A percentile compares a stretch with the other conserved stretches of the same genome.
These are phyloP conservation scores for Exophiala viscosa DNA, from an alignment of 2,329 filamentous ascomycete species.

Conservation along the genomic window DNA sequence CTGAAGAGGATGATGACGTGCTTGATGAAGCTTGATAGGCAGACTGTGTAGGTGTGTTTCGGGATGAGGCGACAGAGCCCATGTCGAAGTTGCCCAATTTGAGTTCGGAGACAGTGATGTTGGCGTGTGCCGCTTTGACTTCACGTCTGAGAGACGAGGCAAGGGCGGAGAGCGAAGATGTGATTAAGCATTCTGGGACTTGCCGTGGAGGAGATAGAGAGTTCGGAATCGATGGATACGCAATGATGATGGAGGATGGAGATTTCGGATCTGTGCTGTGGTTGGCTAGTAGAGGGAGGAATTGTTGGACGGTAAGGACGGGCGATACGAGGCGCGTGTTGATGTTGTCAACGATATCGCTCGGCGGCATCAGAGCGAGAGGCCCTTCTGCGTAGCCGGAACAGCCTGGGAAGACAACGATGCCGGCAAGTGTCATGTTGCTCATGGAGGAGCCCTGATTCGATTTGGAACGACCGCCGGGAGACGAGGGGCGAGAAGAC, in stretches of 20 bases:
- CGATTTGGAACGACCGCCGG: constrained; percentile 6
- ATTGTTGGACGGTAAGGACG: constrained; percentile 81
- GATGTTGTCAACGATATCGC: constrained; percentile 81
- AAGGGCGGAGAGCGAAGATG: constrained; percentile 81
- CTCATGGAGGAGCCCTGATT: constrained; percentile 16
- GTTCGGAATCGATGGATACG: constrained; percentile 45
- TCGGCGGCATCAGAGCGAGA: constrained; percentile 78
- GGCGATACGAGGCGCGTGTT: constrained; percentile 90
- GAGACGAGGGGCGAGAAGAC: constrained; percentile 17
- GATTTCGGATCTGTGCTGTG: constrained; percentile 49
- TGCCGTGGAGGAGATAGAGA: constrained; percentile 44
- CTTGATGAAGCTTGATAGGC: constrained; percentile 9
- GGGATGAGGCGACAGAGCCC: constrained; percentile 53
- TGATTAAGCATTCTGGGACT: constrained; percentile 80
- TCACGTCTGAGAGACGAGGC: constrained; percentile 76
- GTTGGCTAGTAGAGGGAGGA: constrained; percentile 72
- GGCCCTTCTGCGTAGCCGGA: constrained; percentile 76
- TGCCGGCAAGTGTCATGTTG: constrained; percentile 62
- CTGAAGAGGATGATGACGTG: constrained; percentile 13
- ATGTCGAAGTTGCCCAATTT: constrained; percentile 91
- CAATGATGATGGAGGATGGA: constrained; percentile 38
- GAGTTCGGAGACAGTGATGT: constrained; percentile 74
- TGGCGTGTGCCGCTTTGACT: constrained; percentile 64
- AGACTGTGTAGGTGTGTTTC: constrained; percentile 31
- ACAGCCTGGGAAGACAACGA: constrained; percentile 76